A percentile compares a stretch with the other conserved stretches of the same genome.
These are phyloP conservation scores for Metschnikowia shivogae DNA, from an alignment of 805 yeast genomes.

Conservation along the genomic window DNA sequence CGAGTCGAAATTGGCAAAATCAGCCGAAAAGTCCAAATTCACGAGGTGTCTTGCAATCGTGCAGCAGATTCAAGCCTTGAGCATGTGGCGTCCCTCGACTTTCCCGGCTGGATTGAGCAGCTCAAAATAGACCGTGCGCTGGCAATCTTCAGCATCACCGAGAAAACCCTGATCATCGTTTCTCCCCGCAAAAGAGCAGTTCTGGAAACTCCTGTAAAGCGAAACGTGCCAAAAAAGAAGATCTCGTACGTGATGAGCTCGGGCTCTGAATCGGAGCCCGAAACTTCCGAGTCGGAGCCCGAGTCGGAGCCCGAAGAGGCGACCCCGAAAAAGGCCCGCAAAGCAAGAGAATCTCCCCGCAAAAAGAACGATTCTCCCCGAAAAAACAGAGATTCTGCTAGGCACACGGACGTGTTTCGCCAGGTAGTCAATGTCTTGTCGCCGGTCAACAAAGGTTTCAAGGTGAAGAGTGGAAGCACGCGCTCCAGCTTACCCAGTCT, in stretches of 20 bases:
- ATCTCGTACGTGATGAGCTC: slow-evolving; percentile 5
- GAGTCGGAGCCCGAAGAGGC: slow-evolving; percentile 6
- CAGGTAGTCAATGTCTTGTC: slow-evolving; percentile 20
- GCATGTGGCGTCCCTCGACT: slow-evolving; percentile 38
- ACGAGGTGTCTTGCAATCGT: slow-evolving; percentile 42
- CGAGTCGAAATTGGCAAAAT: slow-evolving; percentile 43
- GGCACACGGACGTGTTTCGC: slow-evolving; percentile 8
- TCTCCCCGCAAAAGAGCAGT: slow-evolving; percentile 12
- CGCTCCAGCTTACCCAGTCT: slow-evolving; percentile 20
- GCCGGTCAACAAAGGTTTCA: slow-evolving; percentile 23
- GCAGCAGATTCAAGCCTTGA: slow-evolving; percentile 37
- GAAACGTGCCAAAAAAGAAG: background rate
- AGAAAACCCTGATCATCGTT: slow-evolving; percentile 14
- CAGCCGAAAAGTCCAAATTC: slow-evolving; percentile 41
- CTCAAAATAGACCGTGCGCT: slow-evolving; percentile 14
- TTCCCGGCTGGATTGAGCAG: slow-evolving; percentile 25
- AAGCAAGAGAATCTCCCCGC: background rate
- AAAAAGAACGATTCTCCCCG: background rate
- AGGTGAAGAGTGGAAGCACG: slow-evolving; percentile 20
- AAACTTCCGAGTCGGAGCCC: slow-evolving; percentile 1
- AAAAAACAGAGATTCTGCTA: slow-evolving; percentile 3
- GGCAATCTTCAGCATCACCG: slow-evolving; percentile 11
- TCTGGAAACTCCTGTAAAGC: slow-evolving; percentile 4
- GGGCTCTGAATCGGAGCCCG: slow-evolving; percentile 3
- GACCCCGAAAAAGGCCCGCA: background rate